phyloP scores from a whole-genome alignment of 208 protist genomes.

The Acanthamoeba lenticulata region DNA sequence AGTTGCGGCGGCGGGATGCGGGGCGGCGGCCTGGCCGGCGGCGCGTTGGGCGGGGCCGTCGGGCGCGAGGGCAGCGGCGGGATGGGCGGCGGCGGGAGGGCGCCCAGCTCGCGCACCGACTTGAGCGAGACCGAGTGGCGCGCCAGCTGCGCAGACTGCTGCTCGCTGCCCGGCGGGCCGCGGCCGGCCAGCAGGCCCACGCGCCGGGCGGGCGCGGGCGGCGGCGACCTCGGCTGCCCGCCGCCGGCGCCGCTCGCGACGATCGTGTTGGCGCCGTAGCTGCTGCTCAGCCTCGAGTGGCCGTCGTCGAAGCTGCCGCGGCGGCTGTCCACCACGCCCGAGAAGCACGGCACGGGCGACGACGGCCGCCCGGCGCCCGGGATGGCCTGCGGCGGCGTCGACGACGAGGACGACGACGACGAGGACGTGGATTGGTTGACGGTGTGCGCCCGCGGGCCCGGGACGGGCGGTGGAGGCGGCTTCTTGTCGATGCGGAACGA shows the following conservation, averaged over 20 bases:
- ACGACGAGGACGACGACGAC: neutral
- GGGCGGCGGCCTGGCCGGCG: neutral
- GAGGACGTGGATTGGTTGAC: too few species aligned
- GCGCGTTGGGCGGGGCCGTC: neutral
- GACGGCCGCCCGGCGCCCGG: neutral
- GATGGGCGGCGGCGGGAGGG: neutral
- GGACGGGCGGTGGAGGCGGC: neutral
- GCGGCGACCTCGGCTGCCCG: neutral
- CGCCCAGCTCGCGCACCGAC: neutral
- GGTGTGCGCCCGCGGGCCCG: neutral
- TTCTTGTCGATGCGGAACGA: conserved; percentile 2
- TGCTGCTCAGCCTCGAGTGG: conserved; percentile 17
- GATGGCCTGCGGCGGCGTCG: neutral
- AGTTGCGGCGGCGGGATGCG: neutral
- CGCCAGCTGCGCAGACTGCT: neutral
- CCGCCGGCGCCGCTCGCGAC: neutral
- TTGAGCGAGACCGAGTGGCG: neutral
- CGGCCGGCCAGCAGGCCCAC: neutral
- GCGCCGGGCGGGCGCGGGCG: neutral
- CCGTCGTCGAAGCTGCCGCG: neutral
- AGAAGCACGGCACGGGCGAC: neutral
- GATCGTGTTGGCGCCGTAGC: neutral
- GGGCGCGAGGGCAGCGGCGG: neutral
- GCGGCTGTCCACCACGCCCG: neutral
- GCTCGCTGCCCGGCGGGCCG: too few species aligned